A percentile compares a stretch with the other conserved stretches of the same genome.
Conservation (phyloP, 345 rosid species). For the Orychophragmus violaceus region DNA sequence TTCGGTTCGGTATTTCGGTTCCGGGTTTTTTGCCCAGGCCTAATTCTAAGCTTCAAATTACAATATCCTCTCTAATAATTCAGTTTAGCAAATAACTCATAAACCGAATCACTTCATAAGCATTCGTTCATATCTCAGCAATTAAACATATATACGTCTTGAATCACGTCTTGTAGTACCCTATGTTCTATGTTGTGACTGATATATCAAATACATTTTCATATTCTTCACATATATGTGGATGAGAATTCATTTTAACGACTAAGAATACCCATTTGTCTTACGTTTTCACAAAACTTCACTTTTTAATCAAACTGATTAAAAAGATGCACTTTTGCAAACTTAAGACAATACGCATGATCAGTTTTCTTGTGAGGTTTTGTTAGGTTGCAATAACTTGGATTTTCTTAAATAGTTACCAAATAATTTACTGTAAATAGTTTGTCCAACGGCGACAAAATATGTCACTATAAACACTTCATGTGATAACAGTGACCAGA, state of each 20-base stretch:
- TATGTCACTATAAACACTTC: constrained; percentile 6
- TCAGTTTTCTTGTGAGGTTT: neutral
- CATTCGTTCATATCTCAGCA: no score
- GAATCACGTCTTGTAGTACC: no score
- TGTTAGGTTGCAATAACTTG: neutral
- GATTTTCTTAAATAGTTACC: neutral
- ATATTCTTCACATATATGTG: no score
- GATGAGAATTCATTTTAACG: neutral
- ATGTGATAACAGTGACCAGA: constrained; percentile 4
- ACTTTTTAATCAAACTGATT: neutral
- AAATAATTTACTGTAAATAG: neutral
- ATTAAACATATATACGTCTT: no score
- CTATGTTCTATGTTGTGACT: no score
- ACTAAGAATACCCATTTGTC: neutral
- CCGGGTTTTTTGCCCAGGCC: no score
- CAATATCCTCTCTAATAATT: no score
- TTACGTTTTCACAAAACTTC: neutral
- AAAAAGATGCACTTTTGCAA: neutral
- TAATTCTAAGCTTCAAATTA: no score
- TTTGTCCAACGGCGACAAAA: neutral
- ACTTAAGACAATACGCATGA: neutral
- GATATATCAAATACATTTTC: no score
- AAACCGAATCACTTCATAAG: no score
- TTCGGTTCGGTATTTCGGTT: no score
- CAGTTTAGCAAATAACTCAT: no score